Evolutionary conservation across 148 eudicot genomes (phyloP).

Genomic region (Nepenthes gracilis): DNA sequence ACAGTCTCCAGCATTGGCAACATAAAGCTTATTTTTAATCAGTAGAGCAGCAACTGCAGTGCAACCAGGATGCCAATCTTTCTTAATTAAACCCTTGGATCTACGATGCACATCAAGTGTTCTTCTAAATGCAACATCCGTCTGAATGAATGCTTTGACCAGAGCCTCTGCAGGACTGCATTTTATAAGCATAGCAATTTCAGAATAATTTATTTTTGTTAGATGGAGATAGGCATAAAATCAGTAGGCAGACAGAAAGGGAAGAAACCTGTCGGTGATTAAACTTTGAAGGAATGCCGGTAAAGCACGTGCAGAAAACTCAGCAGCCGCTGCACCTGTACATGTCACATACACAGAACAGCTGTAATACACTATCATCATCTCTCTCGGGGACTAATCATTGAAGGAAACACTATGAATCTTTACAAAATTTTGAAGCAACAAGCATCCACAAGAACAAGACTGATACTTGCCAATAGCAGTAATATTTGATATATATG

Average conservation of each 20-base stretch:
- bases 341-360: conserved; percentile 3
- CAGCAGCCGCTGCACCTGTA: conserved; percentile 97
- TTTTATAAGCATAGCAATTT: background rate
- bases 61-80: conserved; percentile 94
- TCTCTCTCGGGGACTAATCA: background rate
- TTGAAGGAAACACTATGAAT: no score
- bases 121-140: conserved; percentile 71
- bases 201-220: background rate
- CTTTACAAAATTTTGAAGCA: no score
- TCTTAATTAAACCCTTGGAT: conserved; percentile 45
- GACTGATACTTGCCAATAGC: no score
- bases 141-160: conserved; percentile 52
- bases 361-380: background rate
- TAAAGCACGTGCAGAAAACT: conserved; percentile 79
- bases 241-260: background rate
- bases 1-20: conserved; percentile 97
- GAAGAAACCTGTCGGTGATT: conserved; percentile 36
- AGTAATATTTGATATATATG: no score
- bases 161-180: conserved; percentile 69
- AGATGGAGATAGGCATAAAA: background rate
- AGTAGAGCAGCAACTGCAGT: conserved; percentile 79
- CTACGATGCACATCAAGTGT: conserved; percentile 39
- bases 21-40: conserved; percentile 49
- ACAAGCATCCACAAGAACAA: no score
- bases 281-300: conserved; percentile 48